A percentile compares a stretch with the other conserved stretches of the same genome.
These are phyloP conservation scores for Candida orba DNA, from an alignment of 805 yeast species.

Conservation along the genomic window DNA sequence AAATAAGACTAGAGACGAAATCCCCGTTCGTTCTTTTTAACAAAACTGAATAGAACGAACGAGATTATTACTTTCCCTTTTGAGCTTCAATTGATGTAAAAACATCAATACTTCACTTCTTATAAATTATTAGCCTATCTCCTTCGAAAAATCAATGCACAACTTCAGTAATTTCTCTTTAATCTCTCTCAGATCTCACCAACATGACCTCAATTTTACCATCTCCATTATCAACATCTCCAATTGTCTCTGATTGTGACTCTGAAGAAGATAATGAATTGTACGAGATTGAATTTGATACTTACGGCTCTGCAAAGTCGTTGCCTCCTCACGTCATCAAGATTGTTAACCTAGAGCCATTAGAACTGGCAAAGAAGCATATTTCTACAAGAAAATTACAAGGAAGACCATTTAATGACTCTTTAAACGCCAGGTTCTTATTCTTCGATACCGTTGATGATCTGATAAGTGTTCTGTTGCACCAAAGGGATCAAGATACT, in stretches of 20 bases:
- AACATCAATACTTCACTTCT: background rate
- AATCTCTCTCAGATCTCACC: background rate
- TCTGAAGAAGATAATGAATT: background rate
- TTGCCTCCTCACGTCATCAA: constrained; percentile 18
- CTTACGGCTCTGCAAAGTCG: too few relatives aligned
- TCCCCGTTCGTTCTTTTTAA: too few relatives aligned
- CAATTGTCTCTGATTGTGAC: constrained; percentile 2
- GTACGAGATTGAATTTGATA: too few relatives aligned
- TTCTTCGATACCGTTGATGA: constrained; percentile 20
- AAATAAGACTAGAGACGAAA: too few relatives aligned
- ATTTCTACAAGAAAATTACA: constrained; percentile 18
- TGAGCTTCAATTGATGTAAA: constrained; percentile 3
- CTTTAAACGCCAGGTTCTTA: constrained; percentile 21
- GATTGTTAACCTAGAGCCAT: constrained; percentile 16
- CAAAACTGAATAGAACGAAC: too few relatives aligned
- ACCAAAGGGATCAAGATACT: constrained; percentile 6
- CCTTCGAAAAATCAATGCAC: background rate
- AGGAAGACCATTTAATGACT: constrained; percentile 24
- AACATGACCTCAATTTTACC: background rate
- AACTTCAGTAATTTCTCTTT: background rate
- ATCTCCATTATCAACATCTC: constrained; percentile 4
- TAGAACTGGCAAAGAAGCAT: constrained; percentile 21
- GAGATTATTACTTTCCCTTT: background rate
- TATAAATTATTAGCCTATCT: background rate
- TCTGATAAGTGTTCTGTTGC: constrained; percentile 16